Base-by-base conservation (phyloP, 2,329 filamentous ascomycete species). In the Dendrostoma leiphaemia region DNA sequence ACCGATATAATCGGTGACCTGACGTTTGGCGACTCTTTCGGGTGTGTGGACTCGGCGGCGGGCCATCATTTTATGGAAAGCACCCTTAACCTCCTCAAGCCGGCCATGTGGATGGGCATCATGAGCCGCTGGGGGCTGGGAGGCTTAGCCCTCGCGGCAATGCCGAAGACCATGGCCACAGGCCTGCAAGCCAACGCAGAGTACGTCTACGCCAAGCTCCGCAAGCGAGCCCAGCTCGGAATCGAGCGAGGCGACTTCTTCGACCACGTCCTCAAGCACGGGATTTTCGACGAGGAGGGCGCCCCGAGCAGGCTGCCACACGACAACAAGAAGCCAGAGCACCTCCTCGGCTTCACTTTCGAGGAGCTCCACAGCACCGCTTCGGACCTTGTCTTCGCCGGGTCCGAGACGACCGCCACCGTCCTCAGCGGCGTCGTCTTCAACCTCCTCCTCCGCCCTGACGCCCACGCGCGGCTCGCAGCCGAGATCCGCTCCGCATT, bases 21-120 rank as follows among this genome's bases (percentile, higher is more conserved):
- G 29, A 38, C 48, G 13, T 24, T 51, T 19, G 48, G 48, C 29
- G 48, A 51, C 15, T 51, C 48, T 7, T 51, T 51, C 4, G 48
- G 48, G 13, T 51, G 48, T 23, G 28, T 51, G 9, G 34, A 51
- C 6, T 13, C 37, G 4, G 48, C 29, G 5, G 28, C 32, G 4
- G 41, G 41, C 15, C 48, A 51, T 29, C 48, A 38, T 4, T 51
- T 38, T 28, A 51, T 51, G 15, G 32, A 28, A 32, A 40, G 48
- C 6, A 37, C 43, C 13, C 31, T 17, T 12, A 40, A 51, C 21
- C 19, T 40, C 8, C 28, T 38, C 29, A 51, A 51, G 40, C 32
- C 32, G 4, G 37, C 24, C 10, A 45, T 51, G 38, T 51, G 48
- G 48, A 38, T 51, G n/a, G 37, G 41, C 2, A 44, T 40, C 2